Conservation (phyloP, 768 basidiomycete species). For the Phaeolepiota aurea region DNA sequence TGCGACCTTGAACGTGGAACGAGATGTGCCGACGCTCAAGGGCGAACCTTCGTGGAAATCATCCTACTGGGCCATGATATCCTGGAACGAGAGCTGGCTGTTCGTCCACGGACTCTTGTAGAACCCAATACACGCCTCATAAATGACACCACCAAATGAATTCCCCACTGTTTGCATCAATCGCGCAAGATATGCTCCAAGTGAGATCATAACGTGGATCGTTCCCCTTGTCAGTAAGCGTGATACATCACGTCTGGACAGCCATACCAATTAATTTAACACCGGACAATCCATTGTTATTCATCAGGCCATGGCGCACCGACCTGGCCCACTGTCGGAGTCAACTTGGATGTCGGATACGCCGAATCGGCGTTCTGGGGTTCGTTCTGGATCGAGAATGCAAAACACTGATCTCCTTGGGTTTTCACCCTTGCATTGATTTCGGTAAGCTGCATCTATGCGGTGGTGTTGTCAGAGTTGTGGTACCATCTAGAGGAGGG, state of each 20-base stretch:
- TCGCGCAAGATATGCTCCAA: conserved; percentile 64
- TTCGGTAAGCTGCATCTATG: conserved; percentile 71
- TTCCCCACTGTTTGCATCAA: conserved; percentile 50
- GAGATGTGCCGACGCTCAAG: no score
- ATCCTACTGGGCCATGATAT: no score
- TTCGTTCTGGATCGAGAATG: conserved; percentile 57
- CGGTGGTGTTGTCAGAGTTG: background rate
- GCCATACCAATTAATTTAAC: conserved; percentile 51
- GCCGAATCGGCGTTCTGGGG: conserved; percentile 53
- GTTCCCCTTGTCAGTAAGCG: no score
- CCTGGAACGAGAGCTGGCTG: no score
- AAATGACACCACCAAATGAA: conserved; percentile 57
- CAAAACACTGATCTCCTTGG: conserved; percentile 50
- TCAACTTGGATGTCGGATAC: conserved; percentile 58
- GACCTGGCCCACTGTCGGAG: conserved; percentile 50
- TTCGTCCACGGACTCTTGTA: no score
- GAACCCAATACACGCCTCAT: no score
- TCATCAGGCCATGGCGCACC: conserved; percentile 52
- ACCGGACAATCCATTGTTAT: conserved; percentile 49
- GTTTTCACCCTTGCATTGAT: conserved; percentile 59
- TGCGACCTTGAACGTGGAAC: no score
- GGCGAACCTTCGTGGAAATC: no score
- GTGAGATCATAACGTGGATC: conserved; percentile 50
- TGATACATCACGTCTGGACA: no score
- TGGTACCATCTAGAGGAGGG: conserved; percentile 1